Base-by-base conservation (phyloP, 805 yeast species). In the Vanderwaltozyma yarrowii region DNA sequence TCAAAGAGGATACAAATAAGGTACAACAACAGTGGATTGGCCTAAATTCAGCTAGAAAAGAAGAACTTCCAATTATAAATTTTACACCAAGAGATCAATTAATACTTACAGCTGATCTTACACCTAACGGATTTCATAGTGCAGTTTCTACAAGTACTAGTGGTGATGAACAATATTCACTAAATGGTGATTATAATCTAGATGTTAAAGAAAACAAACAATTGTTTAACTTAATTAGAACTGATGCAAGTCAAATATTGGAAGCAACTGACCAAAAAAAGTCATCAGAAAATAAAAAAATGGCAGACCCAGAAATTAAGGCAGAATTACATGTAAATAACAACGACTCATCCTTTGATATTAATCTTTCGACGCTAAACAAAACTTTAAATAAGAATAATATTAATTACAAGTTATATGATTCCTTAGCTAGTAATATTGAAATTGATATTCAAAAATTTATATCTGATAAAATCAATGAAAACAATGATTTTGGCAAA, bases 71-170 rank as follows among this genome's bases (percentile, higher is more conserved):
- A 11, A 16, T 40, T 5, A 31, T 39, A 2, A 38, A 40, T 19
- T 42, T 45, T 20, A 58, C 62, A 2, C 63, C 63, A 2, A 36
- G 31, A 34, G 58, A 54, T 14, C 61, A 56, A 37, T 37, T 55
- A 20, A 54, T 58, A 9, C 45, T 40, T 15, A 52, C 60, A 1
- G 59, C 59, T 3, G 59, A 58, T 30, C 32, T 58, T 10, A 45
- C 54, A 4, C 45, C 49, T 4, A 43, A 51, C 40, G 63, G 63
- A 5, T 56, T 55, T 33, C 46, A 44, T 27, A 46, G 45, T 1
- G 45, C 50, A 5, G 31, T 33, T 12, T 23, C 33, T 12, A 27
- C 15, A 21, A n/a, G 21, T 21, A 21, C 23, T 21, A 7, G 9
- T 21, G n/a, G n/a, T n/a, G n/a, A n/a, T n/a, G n/a, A n/a, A n/a